Percentiles rank a stretch among this genome's conserved stretches.
phyloP scores from a whole-genome alignment of 805 yeast species.

The Groenewaldozyma tartarivorans region DNA sequence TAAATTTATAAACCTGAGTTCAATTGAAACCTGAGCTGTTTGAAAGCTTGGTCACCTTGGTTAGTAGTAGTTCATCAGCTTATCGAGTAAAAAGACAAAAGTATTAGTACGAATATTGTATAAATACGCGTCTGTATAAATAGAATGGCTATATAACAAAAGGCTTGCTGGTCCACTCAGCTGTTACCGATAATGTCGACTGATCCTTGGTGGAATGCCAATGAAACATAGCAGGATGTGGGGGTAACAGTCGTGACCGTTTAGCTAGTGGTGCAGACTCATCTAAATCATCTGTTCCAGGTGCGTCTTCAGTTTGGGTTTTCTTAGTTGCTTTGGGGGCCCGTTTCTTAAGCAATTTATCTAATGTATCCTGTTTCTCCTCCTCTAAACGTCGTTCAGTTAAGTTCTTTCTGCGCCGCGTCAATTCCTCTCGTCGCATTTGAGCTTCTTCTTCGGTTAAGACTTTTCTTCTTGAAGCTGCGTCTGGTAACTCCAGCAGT shows the following conservation, averaged over 20 bases:
- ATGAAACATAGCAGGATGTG: conserved; percentile 25
- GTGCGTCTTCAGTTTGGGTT: conserved; percentile 11
- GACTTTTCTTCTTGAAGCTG: conserved; percentile 35
- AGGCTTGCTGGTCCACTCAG: conserved; percentile 10
- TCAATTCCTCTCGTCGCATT: conserved; percentile 73
- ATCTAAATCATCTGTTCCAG: conserved; percentile 13
- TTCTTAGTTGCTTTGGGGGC: conserved; percentile 39
- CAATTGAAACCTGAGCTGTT: too few relatives aligned
- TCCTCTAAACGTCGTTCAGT: conserved; percentile 77
- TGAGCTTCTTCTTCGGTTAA: conserved; percentile 80
- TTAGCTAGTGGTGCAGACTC: conserved; percentile 2
- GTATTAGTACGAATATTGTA: too few relatives aligned
- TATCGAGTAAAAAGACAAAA: too few relatives aligned
- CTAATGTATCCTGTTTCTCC: conserved; percentile 86
- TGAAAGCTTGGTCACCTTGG: too few relatives aligned
- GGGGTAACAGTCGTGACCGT: conserved; percentile 17
- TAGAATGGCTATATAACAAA: too few relatives aligned
- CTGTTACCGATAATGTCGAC: conserved; percentile 16
- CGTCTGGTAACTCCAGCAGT: conserved; percentile 22
- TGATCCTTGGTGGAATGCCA: conserved; percentile 19
- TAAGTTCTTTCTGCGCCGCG: conserved; percentile 79
- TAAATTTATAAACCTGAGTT: too few relatives aligned
- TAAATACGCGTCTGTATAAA: too few relatives aligned
- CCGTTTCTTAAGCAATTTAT: conserved; percentile 73
- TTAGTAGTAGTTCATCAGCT: too few relatives aligned